Evolutionary conservation across 257 asterid species (phyloP).

Genomic region (Avicennia marina): DNA sequence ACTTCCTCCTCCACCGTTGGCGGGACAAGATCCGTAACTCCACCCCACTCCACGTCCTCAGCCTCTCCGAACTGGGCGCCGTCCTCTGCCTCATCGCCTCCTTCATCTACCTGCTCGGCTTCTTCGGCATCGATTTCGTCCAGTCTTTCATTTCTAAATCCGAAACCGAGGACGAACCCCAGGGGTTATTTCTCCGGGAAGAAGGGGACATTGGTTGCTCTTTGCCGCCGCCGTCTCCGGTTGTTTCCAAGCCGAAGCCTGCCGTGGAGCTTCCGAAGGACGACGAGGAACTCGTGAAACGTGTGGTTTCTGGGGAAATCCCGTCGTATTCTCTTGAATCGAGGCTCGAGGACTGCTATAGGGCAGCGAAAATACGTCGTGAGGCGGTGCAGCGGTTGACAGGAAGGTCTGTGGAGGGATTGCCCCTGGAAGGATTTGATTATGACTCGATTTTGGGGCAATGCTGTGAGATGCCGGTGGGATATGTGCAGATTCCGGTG

Average conservation of each 20-base stretch:
- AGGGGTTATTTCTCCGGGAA: conserved; percentile 36
- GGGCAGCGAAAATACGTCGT: conserved; percentile 67
- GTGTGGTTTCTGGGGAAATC: conserved; percentile 61
- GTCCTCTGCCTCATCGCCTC: conserved; percentile 66
- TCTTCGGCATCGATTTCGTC: conserved; percentile 86
- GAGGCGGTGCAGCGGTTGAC: conserved; percentile 76
- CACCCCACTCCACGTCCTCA: conserved; percentile 75
- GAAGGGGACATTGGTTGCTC: conserved; percentile 34
- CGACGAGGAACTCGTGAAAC: conserved; percentile 57
- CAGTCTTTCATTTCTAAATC: conserved; percentile 64
- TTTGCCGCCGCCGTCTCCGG: conserved; percentile 29
- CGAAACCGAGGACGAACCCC: conserved; percentile 47
- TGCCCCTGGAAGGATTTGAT: conserved; percentile 82
- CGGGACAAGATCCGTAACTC: conserved; percentile 85
- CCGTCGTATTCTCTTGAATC: conserved; percentile 81
- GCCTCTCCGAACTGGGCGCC: conserved; percentile 74
- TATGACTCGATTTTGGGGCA: conserved; percentile 79
- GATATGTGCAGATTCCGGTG: conserved; percentile 86
- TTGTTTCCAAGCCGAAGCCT: conserved; percentile 3
- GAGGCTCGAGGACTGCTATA: conserved; percentile 62
- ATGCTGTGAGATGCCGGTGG: conserved; percentile 97
- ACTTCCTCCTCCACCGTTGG: conserved; percentile 84
- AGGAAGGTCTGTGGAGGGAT: conserved; percentile 56
- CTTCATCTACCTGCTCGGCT: conserved; percentile 72
- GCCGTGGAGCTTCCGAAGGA: conserved; percentile 36